Evolutionary conservation across 345 rosid genomes (phyloP), one percentile per base, ranked within the genome.

Genomic region (Microcos paniculata): DNA sequence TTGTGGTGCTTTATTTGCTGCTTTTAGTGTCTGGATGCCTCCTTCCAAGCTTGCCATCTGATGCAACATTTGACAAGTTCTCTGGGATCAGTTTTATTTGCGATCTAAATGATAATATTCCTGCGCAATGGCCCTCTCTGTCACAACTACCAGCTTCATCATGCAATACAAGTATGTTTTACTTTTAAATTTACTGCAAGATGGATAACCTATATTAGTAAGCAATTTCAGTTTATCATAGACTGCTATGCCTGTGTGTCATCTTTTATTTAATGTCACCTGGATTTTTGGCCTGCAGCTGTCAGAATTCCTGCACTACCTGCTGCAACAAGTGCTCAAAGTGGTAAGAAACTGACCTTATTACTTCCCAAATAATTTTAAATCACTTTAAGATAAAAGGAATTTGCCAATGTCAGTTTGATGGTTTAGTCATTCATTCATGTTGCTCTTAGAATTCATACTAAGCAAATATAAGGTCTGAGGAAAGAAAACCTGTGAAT

Each of bases 41-140:
- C 59, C 87, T 96, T 71, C 97, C 98, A 56, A 96, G 99, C 90
- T 80, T 90, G 86, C 99, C 99, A 18, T 96, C 98, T 0, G 98
- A 96, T 85, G 99, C 99, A 55, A 96, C 96, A 56, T 83, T 85
- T 63, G 99, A 93, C 82, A 69, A 87, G 76, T 82, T 71, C 45
- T 62, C 97, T 4, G 97, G 98, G 64, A 83, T 96, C 75, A 90
- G 98, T 88, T 96, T 96, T 83, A 91, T 93, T 18, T 96, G 99
- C 75, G 99, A 96, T 84, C 90, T 96, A 67, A 96, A 96, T 78
- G 99, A 96, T 82, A 92, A 93, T 80, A 93, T 96, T 83, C 95
- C 97, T 0, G 99, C 98, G 64, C 97, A 90, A 4, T 93, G 98
- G 95, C 97, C 99, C 6, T 83, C 91, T 26, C 77, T 90, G 30